Conservation (phyloP, 768 basidiomycete species). For the Trametes elegans region DNA sequence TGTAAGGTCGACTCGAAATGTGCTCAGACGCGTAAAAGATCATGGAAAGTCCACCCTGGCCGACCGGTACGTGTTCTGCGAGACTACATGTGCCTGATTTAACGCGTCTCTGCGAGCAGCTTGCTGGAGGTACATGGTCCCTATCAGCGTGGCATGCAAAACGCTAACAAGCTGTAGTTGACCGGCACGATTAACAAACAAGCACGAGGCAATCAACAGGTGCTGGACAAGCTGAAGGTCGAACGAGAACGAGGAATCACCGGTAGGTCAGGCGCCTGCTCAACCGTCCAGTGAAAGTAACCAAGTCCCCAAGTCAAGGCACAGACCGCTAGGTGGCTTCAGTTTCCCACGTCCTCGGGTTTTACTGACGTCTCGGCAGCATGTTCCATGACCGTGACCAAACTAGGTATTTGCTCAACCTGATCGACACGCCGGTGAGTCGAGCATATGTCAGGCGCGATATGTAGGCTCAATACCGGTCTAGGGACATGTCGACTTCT, state of each 20-base stretch:
- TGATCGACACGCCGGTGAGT: slow-evolving; percentile 92
- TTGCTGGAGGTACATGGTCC: slow-evolving; percentile 63
- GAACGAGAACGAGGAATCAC: slow-evolving; percentile 97
- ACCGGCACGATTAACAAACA: slow-evolving; percentile 82
- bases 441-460: neutral
- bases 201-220: slow-evolving; percentile 72
- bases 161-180: slow-evolving; percentile 45
- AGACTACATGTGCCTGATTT: neutral
- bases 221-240: slow-evolving; percentile 92
- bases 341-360: neutral
- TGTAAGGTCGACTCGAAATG: neutral
- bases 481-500: slow-evolving; percentile 96
- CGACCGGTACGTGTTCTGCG: slow-evolving; percentile 56
- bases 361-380: slow-evolving; percentile 36
- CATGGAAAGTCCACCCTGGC: slow-evolving; percentile 96
- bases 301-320: slow-evolving; percentile 93
- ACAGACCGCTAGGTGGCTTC: slow-evolving; percentile 78
- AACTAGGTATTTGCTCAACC: slow-evolving; percentile 73
- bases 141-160: no score
- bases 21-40: slow-evolving; percentile 41
- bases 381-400: slow-evolving; percentile 71
- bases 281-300: no score
- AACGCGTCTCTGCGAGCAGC: slow-evolving; percentile 34
- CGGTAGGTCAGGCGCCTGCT: slow-evolving; percentile 47
- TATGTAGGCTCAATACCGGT: neutral